phyloP scores from a whole-genome alignment of 345 rosid species.

The Lepidium aucheri region DNA sequence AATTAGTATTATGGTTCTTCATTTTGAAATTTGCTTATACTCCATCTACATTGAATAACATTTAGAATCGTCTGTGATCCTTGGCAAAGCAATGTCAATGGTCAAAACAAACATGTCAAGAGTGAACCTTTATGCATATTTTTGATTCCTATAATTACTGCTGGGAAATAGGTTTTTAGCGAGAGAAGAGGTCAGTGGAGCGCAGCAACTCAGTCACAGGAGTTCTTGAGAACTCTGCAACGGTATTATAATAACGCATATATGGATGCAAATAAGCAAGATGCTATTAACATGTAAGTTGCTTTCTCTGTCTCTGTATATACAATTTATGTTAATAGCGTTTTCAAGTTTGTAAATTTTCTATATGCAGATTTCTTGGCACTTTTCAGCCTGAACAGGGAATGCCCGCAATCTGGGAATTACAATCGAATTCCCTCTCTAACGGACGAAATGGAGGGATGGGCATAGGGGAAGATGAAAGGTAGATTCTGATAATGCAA shows the following conservation, averaged over 20 bases:
- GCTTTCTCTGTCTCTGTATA: constrained; percentile 1
- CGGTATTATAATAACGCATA: constrained; percentile 88
- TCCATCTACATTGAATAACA: neutral
- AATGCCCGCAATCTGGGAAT: constrained; percentile 71
- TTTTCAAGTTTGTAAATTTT: neutral
- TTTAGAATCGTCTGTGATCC: neutral
- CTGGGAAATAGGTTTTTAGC: constrained; percentile 59
- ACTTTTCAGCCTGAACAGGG: constrained; percentile 63
- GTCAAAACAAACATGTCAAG: neutral
- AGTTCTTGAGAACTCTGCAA: constrained; percentile 87
- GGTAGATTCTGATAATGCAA: constrained; percentile 35
- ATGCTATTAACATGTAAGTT: constrained; percentile 82
- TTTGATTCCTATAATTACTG: constrained; percentile 13
- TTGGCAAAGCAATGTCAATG: neutral
- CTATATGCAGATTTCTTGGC: constrained; percentile 71
- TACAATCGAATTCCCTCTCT: constrained; percentile 45
- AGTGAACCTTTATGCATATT: neutral
- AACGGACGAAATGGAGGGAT: constrained; percentile 48
- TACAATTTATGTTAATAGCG: neutral
- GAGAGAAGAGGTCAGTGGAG: constrained; percentile 92
- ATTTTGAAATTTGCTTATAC: neutral
- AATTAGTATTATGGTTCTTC: neutral
- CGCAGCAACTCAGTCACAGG: constrained; percentile 94
- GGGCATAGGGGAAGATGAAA: constrained; percentile 43
- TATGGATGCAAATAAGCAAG: constrained; percentile 85